Evolutionary conservation across 352 stramenopile genomes (phyloP).

Genomic region (Globisporangium camurandrum): DNA sequence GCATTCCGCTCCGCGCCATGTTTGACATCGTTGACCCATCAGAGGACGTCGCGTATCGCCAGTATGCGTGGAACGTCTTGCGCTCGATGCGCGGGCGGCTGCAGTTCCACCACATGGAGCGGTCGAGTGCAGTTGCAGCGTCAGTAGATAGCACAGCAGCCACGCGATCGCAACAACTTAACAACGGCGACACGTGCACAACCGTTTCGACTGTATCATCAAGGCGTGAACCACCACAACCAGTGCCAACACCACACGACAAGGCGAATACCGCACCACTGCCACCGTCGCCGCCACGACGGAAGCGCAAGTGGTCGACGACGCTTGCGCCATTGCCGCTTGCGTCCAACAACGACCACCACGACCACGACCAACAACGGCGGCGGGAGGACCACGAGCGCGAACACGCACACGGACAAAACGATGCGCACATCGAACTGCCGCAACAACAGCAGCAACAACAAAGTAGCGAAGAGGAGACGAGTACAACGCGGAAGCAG

Average conservation of each 20-base stretch:
- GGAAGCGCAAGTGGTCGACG: slow-evolving; percentile 74
- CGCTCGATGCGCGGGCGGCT: slow-evolving; percentile 44
- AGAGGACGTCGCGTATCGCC: slow-evolving; percentile 43
- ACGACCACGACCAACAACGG: no score
- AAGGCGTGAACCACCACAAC: no score
- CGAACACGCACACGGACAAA: no score
- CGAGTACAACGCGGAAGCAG: slow-evolving; percentile 18
- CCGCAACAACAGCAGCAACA: not conserved
- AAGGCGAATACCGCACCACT: slow-evolving; percentile 3
- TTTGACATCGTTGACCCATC: slow-evolving; percentile 52
- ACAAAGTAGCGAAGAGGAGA: not conserved
- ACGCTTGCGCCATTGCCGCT: slow-evolving; percentile 33
- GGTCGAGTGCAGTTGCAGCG: slow-evolving; percentile 6
- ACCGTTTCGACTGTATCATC: not conserved
- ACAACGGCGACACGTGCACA: not conserved
- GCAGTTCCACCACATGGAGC: slow-evolving; percentile 59
- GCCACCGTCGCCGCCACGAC: slow-evolving; percentile 9
- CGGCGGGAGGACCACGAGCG: no score
- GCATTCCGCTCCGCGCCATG: slow-evolving; percentile 48
- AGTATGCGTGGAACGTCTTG: slow-evolving; percentile 59
- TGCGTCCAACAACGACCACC: no score
- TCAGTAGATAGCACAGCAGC: not conserved
- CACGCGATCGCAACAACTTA: not conserved
- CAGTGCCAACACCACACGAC: not conserved
- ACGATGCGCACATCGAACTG: slow-evolving; percentile 3